Evolutionary conservation across 192 early-diverging fungal species (phyloP).

Genomic region (Chytriomyces hyalinus): DNA sequence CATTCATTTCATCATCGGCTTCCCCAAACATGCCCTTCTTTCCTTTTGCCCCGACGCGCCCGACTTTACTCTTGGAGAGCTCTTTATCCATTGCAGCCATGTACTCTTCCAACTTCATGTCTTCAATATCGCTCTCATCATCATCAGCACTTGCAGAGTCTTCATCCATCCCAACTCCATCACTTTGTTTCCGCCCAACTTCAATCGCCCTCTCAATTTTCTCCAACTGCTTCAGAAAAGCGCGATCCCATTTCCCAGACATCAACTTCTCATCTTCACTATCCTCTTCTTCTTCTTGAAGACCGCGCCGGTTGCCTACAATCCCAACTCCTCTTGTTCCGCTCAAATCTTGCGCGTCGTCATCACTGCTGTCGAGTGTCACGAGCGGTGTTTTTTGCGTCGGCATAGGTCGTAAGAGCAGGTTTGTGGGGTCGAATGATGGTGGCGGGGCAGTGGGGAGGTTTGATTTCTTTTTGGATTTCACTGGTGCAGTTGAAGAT

Average conservation of each 20-base stretch:
- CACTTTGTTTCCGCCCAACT: not conserved
- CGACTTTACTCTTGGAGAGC: slow-evolving; percentile 29
- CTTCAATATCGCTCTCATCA: slow-evolving; percentile 17
- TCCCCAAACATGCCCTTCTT: slow-evolving; percentile 13
- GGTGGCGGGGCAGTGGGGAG: slow-evolving; percentile 9
- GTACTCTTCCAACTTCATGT: slow-evolving; percentile 37
- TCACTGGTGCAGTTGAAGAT: not conserved
- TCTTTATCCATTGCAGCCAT: slow-evolving; percentile 37
- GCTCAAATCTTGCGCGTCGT: slow-evolving; percentile 15
- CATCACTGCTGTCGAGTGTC: slow-evolving; percentile 23
- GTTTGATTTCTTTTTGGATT: not conserved
- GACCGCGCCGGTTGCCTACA: slow-evolving; percentile 33
- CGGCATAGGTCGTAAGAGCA: slow-evolving; percentile 3
- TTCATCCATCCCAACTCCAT: not conserved
- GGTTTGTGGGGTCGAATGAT: slow-evolving; percentile 14
- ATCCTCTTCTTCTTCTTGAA: slow-evolving; percentile 31
- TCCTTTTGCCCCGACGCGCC: not conserved
- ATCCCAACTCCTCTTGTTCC: slow-evolving; percentile 17
- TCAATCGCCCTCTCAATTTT: not conserved
- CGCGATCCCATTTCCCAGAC: slow-evolving; percentile 10
- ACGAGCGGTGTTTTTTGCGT: slow-evolving; percentile 3
- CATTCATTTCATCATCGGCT: not conserved
- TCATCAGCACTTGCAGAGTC: not conserved
- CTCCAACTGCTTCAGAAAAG: slow-evolving; percentile 16
- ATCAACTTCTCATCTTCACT: slow-evolving; percentile 24